phyloP scores from a whole-genome alignment of 768 basidiomycete genomes.

The Chalciporus chontae region DNA sequence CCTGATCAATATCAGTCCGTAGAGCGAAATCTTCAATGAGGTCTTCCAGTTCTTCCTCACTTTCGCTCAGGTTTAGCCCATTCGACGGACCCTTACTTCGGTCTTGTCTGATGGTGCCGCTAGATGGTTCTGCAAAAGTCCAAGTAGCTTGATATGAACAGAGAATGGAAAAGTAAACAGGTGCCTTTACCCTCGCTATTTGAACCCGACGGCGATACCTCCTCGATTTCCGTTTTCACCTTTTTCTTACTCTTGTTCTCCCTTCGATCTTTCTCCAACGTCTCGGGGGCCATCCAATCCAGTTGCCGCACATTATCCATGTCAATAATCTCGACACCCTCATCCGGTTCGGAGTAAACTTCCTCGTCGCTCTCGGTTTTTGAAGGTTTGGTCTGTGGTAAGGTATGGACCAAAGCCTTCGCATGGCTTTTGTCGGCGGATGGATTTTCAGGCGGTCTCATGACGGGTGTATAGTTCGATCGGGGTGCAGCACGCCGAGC shows the following conservation, averaged over 20 bases:
- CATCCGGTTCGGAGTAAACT: slow-evolving; percentile 82
- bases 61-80: slow-evolving; percentile 68
- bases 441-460: slow-evolving; percentile 26
- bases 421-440: slow-evolving; percentile 12
- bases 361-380: slow-evolving; percentile 54
- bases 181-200: slow-evolving; percentile 33
- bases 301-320: slow-evolving; percentile 73
- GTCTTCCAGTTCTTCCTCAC: slow-evolving; percentile 77
- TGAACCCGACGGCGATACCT: slow-evolving; percentile 22
- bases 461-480: slow-evolving; percentile 52
- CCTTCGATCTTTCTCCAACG: slow-evolving; percentile 48
- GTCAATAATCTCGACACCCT: slow-evolving; percentile 83
- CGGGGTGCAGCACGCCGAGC: slow-evolving; percentile 48
- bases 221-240: slow-evolving; percentile 45
- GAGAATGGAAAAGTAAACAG: neutral
- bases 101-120: neutral
- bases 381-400: slow-evolving; percentile 19
- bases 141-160: neutral
- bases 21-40: slow-evolving; percentile 67
- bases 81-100: slow-evolving; percentile 48
- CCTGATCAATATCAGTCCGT: slow-evolving; percentile 38
- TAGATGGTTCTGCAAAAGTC: neutral
- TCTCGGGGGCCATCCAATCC: slow-evolving; percentile 90
- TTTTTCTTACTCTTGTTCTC: slow-evolving; percentile 35
- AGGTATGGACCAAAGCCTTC: neutral